Base-by-base conservation (phyloP, 805 yeast species). In the Candida ipomoeae region DNA sequence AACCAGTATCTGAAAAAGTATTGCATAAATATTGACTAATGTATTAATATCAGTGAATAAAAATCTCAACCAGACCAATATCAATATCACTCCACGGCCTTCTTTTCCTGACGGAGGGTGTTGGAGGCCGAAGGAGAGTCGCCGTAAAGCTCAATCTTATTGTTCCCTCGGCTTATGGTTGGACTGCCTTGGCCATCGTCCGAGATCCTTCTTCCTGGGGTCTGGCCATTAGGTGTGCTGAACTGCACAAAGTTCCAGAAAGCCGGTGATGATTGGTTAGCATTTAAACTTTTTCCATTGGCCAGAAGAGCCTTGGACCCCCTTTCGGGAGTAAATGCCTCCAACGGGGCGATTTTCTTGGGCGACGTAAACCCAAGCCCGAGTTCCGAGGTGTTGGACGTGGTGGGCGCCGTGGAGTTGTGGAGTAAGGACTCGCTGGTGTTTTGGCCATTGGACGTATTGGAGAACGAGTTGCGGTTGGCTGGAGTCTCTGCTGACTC, bases 221-320 rank as follows among this genome's bases (percentile, higher is more conserved):
- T 73, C 52, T 73, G 77, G 7, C 73, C 75, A 48, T 71, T 71
- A 3, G 77, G 78, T 5, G 77, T 74, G 50, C 74, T 70, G 51
- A 91, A 83, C 61, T 90, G 96, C 62, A 91, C 89, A 69, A 88
- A 84, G 63, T 87, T 88, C 97, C 97, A 89, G 52, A 91, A 80
- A 15, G 96, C 97, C 1, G 98, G 98, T 1, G 96, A 88, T 31
- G 85, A 80, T 70, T 68, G 80, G 69, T 71, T 66, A 66, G 71
- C 63, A 69, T 71, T 61, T 64, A 74, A 48, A 4, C 62, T 49
- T 44, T 63, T 67, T 29, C 58, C 57, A 10, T 51, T 51, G 6
- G 50, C 55, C 17, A 35, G 46, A 17, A 41, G 10, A 1, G 67
- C 52, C 51, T 69, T 70, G 11, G 69, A 62, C 5, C 78, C 77